Evolutionary conservation across 768 basidiomycete species (phyloP), one percentile per base, ranked within the genome.

Genomic region (Neoboletus subvelutipes): DNA sequence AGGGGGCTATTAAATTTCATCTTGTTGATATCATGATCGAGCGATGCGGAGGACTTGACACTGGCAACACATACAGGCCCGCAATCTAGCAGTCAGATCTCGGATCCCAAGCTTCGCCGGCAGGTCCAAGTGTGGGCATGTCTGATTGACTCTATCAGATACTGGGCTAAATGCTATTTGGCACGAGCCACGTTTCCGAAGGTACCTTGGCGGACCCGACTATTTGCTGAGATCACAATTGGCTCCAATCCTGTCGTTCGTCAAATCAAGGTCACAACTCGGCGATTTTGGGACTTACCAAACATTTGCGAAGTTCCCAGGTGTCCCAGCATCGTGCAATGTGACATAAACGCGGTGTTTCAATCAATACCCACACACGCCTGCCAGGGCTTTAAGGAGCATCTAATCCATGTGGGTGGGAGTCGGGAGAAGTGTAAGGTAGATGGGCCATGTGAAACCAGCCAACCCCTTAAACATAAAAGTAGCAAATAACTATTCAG

Each of bases 1-100:
- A 24, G 33, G 52, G 45, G 12, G 18, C 24, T n/a, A n/a, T n/a
- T n/a, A n/a, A 39, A 42, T 47, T 55, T 61, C 59, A 55, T 63
- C 26, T 45, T 29, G 45, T 42, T 9, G 39, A 33, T 13, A 1
- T 0, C 17, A 47, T 39, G 31, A 36, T 2, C 12, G 24, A 33
- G 24, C 12, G 45, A 40, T n/a, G 17, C 8, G 9, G 18, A 5
- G 28, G 28, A 28, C 28, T 2, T 17, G n/a, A 7, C 17, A 39
- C 39, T 40, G 39, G 24, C 1, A 24, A 20, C 29, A 3, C 33
- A 18, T 50, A 36, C 12, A 26, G 28, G 13, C 26, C 7, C 13
- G 48, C 36, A 45, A 36, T 40, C 34, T 29, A 31, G 36, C 31
- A 45, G n/a, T 37, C 28, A 43, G 45, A 47, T 53, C 34, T 60